Base-by-base conservation (phyloP, 75 land plant genomes). In the Sequoiadendron giganteum region DNA sequence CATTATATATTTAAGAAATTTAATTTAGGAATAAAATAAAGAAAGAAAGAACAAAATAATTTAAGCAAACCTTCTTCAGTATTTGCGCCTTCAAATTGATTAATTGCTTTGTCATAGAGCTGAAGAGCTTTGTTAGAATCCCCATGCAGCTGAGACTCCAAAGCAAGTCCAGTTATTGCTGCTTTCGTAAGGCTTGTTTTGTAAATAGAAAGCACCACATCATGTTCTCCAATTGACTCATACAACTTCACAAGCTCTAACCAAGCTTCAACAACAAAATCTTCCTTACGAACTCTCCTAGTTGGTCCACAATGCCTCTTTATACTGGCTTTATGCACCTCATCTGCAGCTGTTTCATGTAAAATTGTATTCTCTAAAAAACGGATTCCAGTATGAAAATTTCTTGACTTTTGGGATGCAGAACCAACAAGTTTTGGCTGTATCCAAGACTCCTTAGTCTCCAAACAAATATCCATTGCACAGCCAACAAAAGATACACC, bases 181-280 rank as follows among this genome's bases (percentile, higher is more conserved):
- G 87, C 85, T 83, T 65, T 92, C 32, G 91, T 88, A 76, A 92
- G 90, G 58, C 89, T 90, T 32, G 86, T 86, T 79, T 83, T 84
- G 70, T 84, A 88, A 49, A 92, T 87, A 68, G 93, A 92, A 82
- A 92, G 90, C 25, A 92, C 93, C 52, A 91, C 81, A 83, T 92
- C 93, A 61, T 88, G 70, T 82, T 92, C 93, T 88, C 93, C 93
- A 54, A 92, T 52, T 52, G 90, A 86, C 52, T 90, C 91, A 87
- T 92, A 92, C 42, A 92, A 79, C n/a, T 83, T 83, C 56, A 93
- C 93, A 76, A 92, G 90, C 56, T 91, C 93, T 73, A 89, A 83
- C 93, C 93, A 92, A 28, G 93, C 92, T 43, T 92, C 93, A 47
- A 89, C 80, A 8, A 89, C 54, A 48, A 65, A 68, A 52, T 85